Evolutionary conservation across 768 basidiomycete species (phyloP).

Genomic region (Rhodosporidiobolus odoratus): DNA sequence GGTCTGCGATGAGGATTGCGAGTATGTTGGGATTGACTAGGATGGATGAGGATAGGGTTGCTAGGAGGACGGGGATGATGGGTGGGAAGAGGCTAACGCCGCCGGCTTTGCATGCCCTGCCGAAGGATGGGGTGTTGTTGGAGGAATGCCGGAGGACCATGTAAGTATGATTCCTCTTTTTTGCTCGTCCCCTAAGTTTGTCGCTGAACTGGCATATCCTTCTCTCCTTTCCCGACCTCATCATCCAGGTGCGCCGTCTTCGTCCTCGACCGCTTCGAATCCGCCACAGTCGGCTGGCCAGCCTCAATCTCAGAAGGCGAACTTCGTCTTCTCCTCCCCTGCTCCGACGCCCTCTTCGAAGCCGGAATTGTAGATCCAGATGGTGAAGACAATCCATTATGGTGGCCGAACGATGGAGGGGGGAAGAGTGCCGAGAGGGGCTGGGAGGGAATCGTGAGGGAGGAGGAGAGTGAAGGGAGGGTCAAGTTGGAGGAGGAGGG

Average conservation of each 20-base stretch:
- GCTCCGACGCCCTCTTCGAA: conserved; percentile 30
- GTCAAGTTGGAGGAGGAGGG: conserved; percentile 1
- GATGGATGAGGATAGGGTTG: conserved; percentile 38
- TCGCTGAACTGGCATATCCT: not conserved
- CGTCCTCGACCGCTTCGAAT: conserved; percentile 36
- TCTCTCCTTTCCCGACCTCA: no score
- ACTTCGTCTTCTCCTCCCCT: conserved; percentile 36
- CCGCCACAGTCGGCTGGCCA: conserved; percentile 33
- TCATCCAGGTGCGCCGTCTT: conserved; percentile 35
- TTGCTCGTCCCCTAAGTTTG: not conserved
- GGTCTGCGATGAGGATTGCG: conserved; percentile 33
- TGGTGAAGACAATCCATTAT: conserved; percentile 25
- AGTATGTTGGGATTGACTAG: conserved; percentile 35
- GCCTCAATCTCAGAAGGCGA: conserved; percentile 29
- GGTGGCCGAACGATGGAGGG: conserved; percentile 22
- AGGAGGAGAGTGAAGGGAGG: conserved; percentile 7
- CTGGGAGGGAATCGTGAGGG: conserved; percentile 16
- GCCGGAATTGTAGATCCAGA: conserved; percentile 3
- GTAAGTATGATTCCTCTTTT: not conserved
- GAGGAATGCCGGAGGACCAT: conserved; percentile 38
- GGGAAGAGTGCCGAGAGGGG: not conserved
- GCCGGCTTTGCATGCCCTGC: conserved; percentile 31
- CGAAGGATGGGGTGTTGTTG: conserved; percentile 28
- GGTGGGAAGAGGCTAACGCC: conserved; percentile 29
- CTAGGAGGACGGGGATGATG: conserved; percentile 5